phyloP scores from a whole-genome alignment of 208 protist genomes.

The Leishmania martiniquensis region DNA sequence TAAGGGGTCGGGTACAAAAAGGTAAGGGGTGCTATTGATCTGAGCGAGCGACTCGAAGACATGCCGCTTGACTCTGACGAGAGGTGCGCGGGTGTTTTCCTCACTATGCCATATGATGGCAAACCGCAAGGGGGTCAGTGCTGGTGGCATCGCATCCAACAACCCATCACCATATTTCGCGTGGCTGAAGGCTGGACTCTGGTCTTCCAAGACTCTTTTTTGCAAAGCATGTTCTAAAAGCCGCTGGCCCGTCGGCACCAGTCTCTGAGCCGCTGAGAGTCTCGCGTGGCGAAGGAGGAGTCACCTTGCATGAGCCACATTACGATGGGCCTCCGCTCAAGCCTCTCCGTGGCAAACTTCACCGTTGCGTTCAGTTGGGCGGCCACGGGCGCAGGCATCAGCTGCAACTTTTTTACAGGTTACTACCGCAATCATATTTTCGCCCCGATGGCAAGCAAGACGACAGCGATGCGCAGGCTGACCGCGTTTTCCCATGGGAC shows the following conservation, averaged over 20 bases:
- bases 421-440: slow-evolving; percentile 63
- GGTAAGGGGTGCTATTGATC: slow-evolving; percentile 26
- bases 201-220: slow-evolving; percentile 34
- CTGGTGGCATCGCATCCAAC: slow-evolving; percentile 9
- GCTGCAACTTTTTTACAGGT: slow-evolving; percentile 51
- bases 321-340: slow-evolving; percentile 57
- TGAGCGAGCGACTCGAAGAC: slow-evolving; percentile 27
- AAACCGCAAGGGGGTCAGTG: slow-evolving; percentile 6
- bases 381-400: slow-evolving; percentile 43
- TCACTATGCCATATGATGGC: slow-evolving; percentile 24
- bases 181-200: slow-evolving; percentile 40
- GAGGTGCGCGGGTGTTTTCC: slow-evolving; percentile 23
- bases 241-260: not conserved
- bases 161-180: slow-evolving; percentile 29
- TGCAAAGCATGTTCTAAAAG: not conserved
- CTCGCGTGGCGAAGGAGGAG: slow-evolving; percentile 13
- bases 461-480: slow-evolving; percentile 24
- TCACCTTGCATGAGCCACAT: slow-evolving; percentile 41
- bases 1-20: slow-evolving; percentile 1
- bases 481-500: slow-evolving; percentile 7
- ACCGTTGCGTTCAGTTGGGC: slow-evolving; percentile 45
- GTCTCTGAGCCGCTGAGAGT: slow-evolving; percentile 4
- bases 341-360: slow-evolving; percentile 47
- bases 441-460: slow-evolving; percentile 21
- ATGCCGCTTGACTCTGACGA: slow-evolving; percentile 31